Evolutionary conservation across 2,329 filamentous ascomycete species (phyloP).

Genomic region (Scedosporium dehoogii): DNA sequence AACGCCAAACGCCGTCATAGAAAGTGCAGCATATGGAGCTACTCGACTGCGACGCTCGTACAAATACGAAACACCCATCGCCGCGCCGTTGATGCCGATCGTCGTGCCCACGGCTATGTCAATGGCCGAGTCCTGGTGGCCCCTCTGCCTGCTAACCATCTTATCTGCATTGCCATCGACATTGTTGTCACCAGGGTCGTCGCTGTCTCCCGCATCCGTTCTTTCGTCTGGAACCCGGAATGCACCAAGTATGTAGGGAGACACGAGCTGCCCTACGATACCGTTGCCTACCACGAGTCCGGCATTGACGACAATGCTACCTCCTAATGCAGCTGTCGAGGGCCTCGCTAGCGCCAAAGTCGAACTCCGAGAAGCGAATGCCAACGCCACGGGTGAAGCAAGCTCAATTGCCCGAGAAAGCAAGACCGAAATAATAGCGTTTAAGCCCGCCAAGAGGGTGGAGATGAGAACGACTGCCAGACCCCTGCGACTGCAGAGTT

Average conservation of each 20-base stretch:
- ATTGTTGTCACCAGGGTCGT: background rate
- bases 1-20: slow-evolving; percentile 48
- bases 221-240: slow-evolving; percentile 15
- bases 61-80: slow-evolving; percentile 49
- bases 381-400: slow-evolving; percentile 22
- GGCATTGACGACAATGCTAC: slow-evolving; percentile 36
- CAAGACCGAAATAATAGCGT: slow-evolving; percentile 31
- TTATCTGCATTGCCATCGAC: background rate
- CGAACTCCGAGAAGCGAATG: slow-evolving; percentile 39
- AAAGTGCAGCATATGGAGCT: slow-evolving; percentile 44
- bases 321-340: slow-evolving; percentile 31
- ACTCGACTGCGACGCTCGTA: slow-evolving; percentile 43
- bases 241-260: slow-evolving; percentile 23
- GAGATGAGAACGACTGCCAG: slow-evolving; percentile 27
- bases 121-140: slow-evolving; percentile 18
- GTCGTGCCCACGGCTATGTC: slow-evolving; percentile 41
- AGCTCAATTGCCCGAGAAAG: slow-evolving; percentile 27
- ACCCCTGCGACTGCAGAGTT: slow-evolving; percentile 33
- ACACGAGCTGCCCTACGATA: slow-evolving; percentile 31
- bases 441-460: slow-evolving; percentile 23
- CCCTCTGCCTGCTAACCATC: background rate
- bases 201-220: background rate
- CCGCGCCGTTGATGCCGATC: slow-evolving; percentile 48
- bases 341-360: slow-evolving; percentile 40
- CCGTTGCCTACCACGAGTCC: slow-evolving; percentile 42